A percentile compares a stretch with the other conserved stretches of the same genome.
Evolutionary conservation across 2,329 filamentous ascomycete genomes (phyloP).

Genomic region (Penicillium sp.): DNA sequence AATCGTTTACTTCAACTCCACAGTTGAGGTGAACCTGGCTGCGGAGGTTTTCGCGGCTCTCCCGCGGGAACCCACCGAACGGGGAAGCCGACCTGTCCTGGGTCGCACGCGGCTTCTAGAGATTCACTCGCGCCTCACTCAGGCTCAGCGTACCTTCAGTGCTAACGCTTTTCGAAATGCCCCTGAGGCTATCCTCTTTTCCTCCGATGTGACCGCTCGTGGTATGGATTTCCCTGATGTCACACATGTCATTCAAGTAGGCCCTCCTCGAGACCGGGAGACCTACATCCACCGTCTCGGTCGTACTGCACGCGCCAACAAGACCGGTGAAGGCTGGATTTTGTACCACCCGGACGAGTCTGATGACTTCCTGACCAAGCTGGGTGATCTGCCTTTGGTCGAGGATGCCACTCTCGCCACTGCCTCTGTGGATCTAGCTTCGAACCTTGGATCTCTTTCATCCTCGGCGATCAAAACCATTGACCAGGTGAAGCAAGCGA

Average conservation of each 20-base stretch:
- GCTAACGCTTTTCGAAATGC: conserved; percentile 69
- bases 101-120: conserved; percentile 47
- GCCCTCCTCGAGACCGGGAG: conserved; percentile 62
- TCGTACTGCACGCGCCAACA: conserved; percentile 68
- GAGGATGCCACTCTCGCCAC: conserved; percentile 46
- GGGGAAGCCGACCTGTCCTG: conserved; percentile 23
- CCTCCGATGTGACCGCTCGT: conserved; percentile 75
- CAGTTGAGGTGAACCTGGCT: conserved; percentile 66
- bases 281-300: conserved; percentile 75
- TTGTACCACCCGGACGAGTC: conserved; percentile 55
- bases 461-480: conserved; percentile 20
- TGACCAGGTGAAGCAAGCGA: conserved; percentile 45
- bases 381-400: conserved; percentile 55
- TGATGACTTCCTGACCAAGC: conserved; percentile 49
- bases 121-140: conserved; percentile 77
- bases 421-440: conserved; percentile 37
- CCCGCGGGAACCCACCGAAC: conserved; percentile 17
- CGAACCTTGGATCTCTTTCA: conserved; percentile 8
- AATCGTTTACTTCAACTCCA: conserved; percentile 88
- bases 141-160: conserved; percentile 64
- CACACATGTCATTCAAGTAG: conserved; percentile 74
- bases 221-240: conserved; percentile 82
- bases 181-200: conserved; percentile 65
- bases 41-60: conserved; percentile 57
- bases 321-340: conserved; percentile 61